Conservation (phyloP, 1,284 basidiomycete genomes). For the Marasmius sp. region DNA sequence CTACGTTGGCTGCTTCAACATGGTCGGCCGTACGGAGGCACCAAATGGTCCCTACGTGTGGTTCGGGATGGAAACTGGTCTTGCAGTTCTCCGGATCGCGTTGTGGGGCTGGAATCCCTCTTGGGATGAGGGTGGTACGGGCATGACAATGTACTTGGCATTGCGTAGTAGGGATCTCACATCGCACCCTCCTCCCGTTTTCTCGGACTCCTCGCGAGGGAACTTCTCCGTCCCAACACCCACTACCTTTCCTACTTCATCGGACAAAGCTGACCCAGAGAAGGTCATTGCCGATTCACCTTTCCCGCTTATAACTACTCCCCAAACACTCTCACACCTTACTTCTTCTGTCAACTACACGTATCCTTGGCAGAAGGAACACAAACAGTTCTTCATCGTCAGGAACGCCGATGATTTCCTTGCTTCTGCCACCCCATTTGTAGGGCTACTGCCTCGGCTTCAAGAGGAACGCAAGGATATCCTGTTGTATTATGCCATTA, state of each 20-base stretch:
- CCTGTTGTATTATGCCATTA: neutral
- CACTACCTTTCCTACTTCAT: too few species aligned
- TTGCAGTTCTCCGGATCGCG: neutral
- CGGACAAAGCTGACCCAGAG: too few species aligned
- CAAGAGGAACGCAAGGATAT: neutral
- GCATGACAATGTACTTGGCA: neutral
- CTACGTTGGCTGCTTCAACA: slow-evolving; percentile 7
- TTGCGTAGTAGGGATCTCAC: neutral
- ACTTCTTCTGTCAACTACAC: too few species aligned
- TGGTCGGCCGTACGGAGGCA: neutral
- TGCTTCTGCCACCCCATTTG: neutral
- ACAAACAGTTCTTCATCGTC: neutral
- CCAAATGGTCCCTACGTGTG: neutral
- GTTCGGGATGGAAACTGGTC: neutral
- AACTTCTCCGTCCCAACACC: too few species aligned
- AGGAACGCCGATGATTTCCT: neutral
- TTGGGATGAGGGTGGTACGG: neutral
- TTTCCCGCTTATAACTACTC: neutral
- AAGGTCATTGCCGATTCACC: too few species aligned
- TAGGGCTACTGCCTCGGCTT: neutral
- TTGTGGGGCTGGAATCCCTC: neutral
- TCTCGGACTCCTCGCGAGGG: too few species aligned
- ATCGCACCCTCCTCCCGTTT: neutral
- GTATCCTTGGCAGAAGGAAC: neutral
- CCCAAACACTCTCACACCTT: neutral